phyloP scores from a whole-genome alignment of 179 eudicot genomes.

The Silene coronaria region DNA sequence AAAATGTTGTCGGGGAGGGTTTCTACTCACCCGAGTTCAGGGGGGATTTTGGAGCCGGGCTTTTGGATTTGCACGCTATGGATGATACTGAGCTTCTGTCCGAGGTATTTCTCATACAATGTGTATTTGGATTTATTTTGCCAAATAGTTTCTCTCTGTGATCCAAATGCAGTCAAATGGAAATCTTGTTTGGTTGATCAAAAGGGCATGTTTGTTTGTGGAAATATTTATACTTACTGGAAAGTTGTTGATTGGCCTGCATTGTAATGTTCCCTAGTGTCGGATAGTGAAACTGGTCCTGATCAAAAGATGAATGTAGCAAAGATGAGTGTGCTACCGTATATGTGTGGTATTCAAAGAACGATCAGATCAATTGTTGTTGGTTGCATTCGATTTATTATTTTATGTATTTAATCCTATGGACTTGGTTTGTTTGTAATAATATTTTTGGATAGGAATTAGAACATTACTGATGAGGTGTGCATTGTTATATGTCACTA shows the following conservation, averaged over 20 bases:
- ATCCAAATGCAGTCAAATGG: neutral
- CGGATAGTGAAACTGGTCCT: neutral
- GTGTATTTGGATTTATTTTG: neutral
- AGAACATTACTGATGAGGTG: neutral
- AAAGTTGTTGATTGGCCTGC: neutral
- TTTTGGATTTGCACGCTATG: slow-evolving; percentile 95
- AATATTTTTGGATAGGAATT: neutral
- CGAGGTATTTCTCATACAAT: slow-evolving; percentile 45
- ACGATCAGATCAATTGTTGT: neutral
- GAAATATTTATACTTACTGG: no score
- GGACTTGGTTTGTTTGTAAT: neutral
- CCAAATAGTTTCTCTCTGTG: neutral
- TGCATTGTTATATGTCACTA: no score
- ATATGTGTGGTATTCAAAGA: neutral
- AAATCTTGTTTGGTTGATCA: neutral
- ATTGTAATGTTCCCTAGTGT: neutral
- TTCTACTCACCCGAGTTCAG: slow-evolving; percentile 76
- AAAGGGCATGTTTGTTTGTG: neutral
- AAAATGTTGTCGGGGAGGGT: slow-evolving; percentile 60
- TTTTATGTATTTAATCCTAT: no score
- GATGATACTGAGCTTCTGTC: slow-evolving; percentile 99
- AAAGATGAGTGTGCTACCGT: neutral
- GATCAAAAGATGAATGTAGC: no score
- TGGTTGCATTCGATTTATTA: neutral
- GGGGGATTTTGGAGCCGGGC: slow-evolving; percentile 99